These are phyloP conservation scores for Pilasporangium apinafurcum DNA, from an alignment of 352 stramenopile genomes.

Conservation along the genomic window DNA sequence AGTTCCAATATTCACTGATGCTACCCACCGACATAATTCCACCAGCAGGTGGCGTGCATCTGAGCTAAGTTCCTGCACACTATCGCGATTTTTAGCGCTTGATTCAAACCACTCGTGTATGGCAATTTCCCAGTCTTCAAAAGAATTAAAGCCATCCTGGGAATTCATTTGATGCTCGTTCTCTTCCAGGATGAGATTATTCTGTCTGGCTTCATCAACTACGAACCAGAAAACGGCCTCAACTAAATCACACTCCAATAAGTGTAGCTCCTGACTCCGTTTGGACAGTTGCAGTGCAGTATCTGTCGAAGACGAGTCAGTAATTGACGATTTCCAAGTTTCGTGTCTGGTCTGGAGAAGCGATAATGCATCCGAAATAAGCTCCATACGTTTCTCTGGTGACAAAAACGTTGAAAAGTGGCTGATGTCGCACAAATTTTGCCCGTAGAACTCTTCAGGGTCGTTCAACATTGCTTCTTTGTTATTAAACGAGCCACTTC, in stretches of 20 bases:
- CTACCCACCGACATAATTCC: conserved; percentile 2
- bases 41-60: conserved; percentile 3
- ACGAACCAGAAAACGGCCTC: conserved; percentile 21
- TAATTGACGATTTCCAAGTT: conserved; percentile 18
- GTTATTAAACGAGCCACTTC: conserved; percentile 12
- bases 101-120: conserved; percentile 7
- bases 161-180: too few relatives aligned
- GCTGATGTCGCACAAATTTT: conserved; percentile 18
- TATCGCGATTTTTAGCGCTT: too few relatives aligned
- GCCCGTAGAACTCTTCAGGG: conserved; percentile 46
- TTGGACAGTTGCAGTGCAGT: neutral
- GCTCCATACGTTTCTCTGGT: conserved; percentile 36
- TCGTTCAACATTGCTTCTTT: conserved; percentile 1
- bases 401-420: conserved; percentile 35
- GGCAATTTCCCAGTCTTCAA: conserved; percentile 1
- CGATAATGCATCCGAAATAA: conserved; percentile 33
- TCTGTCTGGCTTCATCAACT: conserved; percentile 13
- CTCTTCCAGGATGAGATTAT: neutral
- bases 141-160: too few relatives aligned
- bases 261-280: conserved; percentile 27
- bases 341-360: conserved; percentile 42
- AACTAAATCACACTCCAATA: conserved; percentile 26
- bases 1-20: conserved; percentile 6
- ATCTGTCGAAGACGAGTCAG: conserved; percentile 8
- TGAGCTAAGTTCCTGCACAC: too few relatives aligned